These are phyloP conservation scores for Cardamine resedifolia DNA, from an alignment of 345 rosid genomes.

Conservation along the genomic window DNA sequence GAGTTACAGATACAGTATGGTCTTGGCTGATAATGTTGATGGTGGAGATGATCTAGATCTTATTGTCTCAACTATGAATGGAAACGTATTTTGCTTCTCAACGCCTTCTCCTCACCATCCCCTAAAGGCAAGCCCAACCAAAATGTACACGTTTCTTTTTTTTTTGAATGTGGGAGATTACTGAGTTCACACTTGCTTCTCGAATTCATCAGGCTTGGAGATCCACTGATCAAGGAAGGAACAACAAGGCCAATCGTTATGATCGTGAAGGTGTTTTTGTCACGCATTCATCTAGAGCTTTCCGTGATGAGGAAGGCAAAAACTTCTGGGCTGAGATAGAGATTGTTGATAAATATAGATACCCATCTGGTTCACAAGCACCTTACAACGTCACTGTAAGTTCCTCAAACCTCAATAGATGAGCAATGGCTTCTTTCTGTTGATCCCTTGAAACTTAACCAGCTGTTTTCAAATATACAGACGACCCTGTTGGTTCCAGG, in stretches of 20 bases:
- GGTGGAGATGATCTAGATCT: conserved; percentile 99
- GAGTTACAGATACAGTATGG: conserved; percentile 84
- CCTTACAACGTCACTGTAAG: conserved; percentile 97
- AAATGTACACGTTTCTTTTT: conserved; percentile 20
- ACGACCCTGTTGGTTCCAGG: conserved; percentile 90
- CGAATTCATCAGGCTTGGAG: conserved; percentile 85
- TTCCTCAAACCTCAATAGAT: conserved; percentile 18
- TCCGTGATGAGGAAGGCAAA: conserved; percentile 99
- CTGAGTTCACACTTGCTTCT: conserved; percentile 24
- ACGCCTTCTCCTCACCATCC: conserved; percentile 96
- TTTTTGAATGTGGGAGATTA: conserved; percentile 62
- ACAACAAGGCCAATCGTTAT: conserved; percentile 66
- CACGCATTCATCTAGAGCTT: conserved; percentile 83
- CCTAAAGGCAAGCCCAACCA: conserved; percentile 64
- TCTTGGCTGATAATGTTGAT: conserved; percentile 95
- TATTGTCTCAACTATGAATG: conserved; percentile 94
- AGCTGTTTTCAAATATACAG: conserved; percentile 44
- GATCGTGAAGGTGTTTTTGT: conserved; percentile 82
- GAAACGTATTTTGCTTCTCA: conserved; percentile 98
- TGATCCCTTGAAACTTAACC: conserved; percentile 21
- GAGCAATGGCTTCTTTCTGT: neutral
- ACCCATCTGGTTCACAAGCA: conserved; percentile 86
- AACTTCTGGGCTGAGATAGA: conserved; percentile 95
- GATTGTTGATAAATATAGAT: conserved; percentile 81
- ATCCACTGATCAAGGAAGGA: conserved; percentile 89